phyloP scores from a whole-genome alignment of 768 basidiomycete genomes.

The Naganishia vaughanmartiniae region DNA sequence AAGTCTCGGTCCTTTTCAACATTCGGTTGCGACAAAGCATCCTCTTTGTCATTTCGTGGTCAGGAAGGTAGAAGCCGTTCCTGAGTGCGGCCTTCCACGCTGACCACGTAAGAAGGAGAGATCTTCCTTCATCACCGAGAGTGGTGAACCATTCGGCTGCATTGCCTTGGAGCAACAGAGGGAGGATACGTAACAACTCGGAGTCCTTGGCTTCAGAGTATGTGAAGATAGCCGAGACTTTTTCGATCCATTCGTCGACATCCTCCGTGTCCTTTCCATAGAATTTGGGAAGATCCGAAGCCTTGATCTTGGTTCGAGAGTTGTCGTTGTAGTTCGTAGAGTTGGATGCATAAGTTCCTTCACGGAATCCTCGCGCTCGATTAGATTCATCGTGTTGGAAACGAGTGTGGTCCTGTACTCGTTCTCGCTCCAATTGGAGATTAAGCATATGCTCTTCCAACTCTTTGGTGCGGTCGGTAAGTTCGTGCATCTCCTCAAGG shows the following conservation, averaged over 20 bases:
- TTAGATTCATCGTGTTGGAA: neutral
- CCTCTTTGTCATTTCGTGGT: slow-evolving; percentile 10
- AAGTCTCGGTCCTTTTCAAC: neutral
- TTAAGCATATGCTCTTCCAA: too few relatives aligned
- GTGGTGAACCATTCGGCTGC: slow-evolving; percentile 24
- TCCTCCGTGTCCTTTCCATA: slow-evolving; percentile 14
- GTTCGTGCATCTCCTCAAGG: too few relatives aligned
- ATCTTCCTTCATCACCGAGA: neutral
- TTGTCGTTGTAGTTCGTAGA: neutral
- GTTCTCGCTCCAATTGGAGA: too few relatives aligned
- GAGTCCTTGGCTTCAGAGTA: slow-evolving; percentile 6
- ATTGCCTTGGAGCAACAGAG: slow-evolving; percentile 10
- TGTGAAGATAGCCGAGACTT: slow-evolving; percentile 8
- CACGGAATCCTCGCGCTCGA: neutral
- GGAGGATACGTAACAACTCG: slow-evolving; percentile 8
- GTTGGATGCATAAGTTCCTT: neutral
- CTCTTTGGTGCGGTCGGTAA: too few relatives aligned
- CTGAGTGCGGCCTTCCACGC: slow-evolving; percentile 20
- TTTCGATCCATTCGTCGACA: slow-evolving; percentile 24
- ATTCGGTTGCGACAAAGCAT: slow-evolving; percentile 2
- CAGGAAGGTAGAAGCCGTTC: slow-evolving; percentile 19
- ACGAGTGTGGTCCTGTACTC: too few relatives aligned
- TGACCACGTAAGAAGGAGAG: slow-evolving; percentile 2
- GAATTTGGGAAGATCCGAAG: slow-evolving; percentile 28
- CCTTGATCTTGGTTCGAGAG: slow-evolving; percentile 22